Evolutionary conservation across 306 rosid genomes (phyloP).

Genomic region (Mimosa pudica): DNA sequence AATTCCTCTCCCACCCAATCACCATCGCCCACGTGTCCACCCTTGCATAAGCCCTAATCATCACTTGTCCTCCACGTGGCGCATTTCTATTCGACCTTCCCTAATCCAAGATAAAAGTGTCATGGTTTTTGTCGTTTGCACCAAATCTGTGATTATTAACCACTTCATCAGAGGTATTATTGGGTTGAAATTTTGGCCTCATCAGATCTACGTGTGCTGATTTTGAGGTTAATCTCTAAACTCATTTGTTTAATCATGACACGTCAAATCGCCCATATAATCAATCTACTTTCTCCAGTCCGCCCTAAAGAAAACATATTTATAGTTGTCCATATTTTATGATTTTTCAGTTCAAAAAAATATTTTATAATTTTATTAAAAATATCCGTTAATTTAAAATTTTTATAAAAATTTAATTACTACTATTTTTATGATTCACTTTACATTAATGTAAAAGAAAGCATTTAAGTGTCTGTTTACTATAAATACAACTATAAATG

Average conservation of each 20-base stretch:
- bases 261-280: neutral
- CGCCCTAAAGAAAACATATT: too few relatives aligned
- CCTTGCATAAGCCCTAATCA: neutral
- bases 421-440: too few relatives aligned
- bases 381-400: too few relatives aligned
- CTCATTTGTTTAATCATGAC: neutral
- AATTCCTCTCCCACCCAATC: constrained; percentile 37
- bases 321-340: too few relatives aligned
- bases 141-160: constrained; percentile 5
- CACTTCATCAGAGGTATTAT: constrained; percentile 33
- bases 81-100: neutral
- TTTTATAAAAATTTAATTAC: too few relatives aligned
- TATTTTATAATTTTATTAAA: too few relatives aligned
- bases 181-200: neutral
- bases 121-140: neutral
- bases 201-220: constrained; percentile 8
- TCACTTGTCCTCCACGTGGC: neutral
- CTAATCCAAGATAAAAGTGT: neutral
- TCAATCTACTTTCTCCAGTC: too few relatives aligned
- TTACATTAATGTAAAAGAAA: too few relatives aligned
- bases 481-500: too few relatives aligned
- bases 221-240: constrained; percentile 33
- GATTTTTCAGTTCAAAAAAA: too few relatives aligned
- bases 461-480: too few relatives aligned
- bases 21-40: neutral